Evolutionary conservation across 1,284 basidiomycete genomes (phyloP), one percentile per base, ranked within the genome.

Genomic region (Leccinum solheimii): DNA sequence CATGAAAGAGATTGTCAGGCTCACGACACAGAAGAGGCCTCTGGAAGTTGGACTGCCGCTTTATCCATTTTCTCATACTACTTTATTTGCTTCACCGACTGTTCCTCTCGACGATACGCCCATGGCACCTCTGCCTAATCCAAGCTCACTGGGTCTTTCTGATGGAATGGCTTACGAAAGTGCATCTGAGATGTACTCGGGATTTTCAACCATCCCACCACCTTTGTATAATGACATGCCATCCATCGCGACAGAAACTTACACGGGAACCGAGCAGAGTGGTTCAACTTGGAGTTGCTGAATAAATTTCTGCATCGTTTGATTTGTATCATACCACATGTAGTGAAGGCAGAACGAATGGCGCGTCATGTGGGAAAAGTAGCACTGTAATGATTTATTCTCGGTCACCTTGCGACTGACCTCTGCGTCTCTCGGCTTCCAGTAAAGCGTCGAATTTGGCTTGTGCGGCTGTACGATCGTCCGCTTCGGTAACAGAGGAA

Each of bases 1-100:
- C 40, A 92, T 93, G 91, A 80, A 84, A 53, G 91, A 92, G 72
- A 92, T 92, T 63, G 85, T 92, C n/a, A 81, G 86, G 59, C 83
- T 91, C 79, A 92, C 91, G 14, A 84, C 82, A 19, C 90, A 92
- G 72, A 86, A 87, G 69, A 84, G 84, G 64, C 90, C 91, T 14
- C 79, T 92, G 40, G 85, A 91, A 72, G 86, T 91, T 60, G 87
- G 87, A 32, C 80, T 91, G 21, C 90, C 91, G 1, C 79, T 92
- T 50, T 92, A 89, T 76, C 88, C 88, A 2, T 91, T 91, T 72
- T 91, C 90, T 21, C 86, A 86, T 68, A 79, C 82, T 57, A 81
- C 84, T 11, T 74, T 90, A 26, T 92, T 89, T 77, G 75, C 80
- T 58, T 83, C 80, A 13, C 62, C 73, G 32, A 64, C 48, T 43